A percentile compares a stretch with the other conserved stretches of the same genome.
Conservation (phyloP, 2,329 filamentous ascomycete genomes). For the Scytalidium lignicola region DNA sequence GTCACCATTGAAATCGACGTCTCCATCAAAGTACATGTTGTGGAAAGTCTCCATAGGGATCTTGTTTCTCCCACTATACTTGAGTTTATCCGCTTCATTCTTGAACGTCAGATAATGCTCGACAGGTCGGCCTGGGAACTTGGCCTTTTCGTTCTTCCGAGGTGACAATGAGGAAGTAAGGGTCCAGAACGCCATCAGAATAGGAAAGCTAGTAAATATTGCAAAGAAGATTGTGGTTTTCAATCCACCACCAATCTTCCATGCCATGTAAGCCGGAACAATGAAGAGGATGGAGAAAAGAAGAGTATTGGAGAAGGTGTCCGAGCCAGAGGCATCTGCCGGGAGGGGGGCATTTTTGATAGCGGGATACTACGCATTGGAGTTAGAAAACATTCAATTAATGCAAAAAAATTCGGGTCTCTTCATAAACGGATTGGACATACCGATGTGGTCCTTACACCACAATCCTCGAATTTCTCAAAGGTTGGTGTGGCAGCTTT, state of each 20-base stretch:
- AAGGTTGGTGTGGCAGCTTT: constrained; percentile 43
- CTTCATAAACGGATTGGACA: constrained; percentile 21
- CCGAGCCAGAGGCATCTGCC: constrained; percentile 77
- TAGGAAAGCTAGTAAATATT: constrained; percentile 70
- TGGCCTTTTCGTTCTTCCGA: constrained; percentile 89
- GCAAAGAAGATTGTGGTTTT: constrained; percentile 87
- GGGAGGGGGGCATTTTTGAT: constrained; percentile 95
- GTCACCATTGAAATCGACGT: constrained; percentile 95
- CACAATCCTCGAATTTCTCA: constrained; percentile 48
- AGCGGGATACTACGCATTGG: constrained; percentile 60
- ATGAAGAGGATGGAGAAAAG: constrained; percentile 65
- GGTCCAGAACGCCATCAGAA: constrained; percentile 79
- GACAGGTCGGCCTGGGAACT: constrained; percentile 76
- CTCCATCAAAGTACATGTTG: constrained; percentile 95
- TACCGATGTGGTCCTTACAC: constrained; percentile 51
- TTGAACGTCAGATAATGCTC: constrained; percentile 89
- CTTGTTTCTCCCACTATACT: constrained; percentile 73
- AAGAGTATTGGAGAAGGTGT: constrained; percentile 79
- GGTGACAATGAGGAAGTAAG: constrained; percentile 74
- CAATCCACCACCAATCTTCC: constrained; percentile 77
- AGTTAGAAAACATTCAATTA: constrained; percentile 16
- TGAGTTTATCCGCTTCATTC: constrained; percentile 49
- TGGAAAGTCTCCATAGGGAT: constrained; percentile 92
- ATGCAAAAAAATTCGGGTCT: background rate
- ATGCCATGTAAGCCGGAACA: constrained; percentile 75